phyloP scores from a whole-genome alignment of 257 asterid species.

The Solanum appendiculatum region DNA sequence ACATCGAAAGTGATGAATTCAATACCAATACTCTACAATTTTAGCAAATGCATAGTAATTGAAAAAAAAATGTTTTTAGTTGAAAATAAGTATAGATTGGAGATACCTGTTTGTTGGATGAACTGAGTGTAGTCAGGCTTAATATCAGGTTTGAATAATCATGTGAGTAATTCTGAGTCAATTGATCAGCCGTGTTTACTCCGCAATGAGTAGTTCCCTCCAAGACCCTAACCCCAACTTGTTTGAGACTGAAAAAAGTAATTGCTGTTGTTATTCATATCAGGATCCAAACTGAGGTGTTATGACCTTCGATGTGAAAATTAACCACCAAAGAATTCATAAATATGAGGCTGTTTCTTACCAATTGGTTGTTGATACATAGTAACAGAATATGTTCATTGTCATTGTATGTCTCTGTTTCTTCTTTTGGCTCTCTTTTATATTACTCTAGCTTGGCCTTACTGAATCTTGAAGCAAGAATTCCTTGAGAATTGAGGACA shows the following conservation, averaged over 20 bases:
- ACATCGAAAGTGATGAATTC: background rate
- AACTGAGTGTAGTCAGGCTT: background rate
- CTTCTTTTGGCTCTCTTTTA: background rate
- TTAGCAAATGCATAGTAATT: background rate
- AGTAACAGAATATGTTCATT: no score
- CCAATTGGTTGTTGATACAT: background rate
- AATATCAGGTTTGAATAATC: no score
- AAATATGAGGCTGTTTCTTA: background rate
- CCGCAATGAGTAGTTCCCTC: background rate
- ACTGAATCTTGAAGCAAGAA: background rate
- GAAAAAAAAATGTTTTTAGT: background rate
- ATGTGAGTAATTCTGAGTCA: no score
- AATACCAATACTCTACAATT: background rate
- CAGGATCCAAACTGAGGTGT: no score
- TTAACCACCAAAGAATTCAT: background rate
- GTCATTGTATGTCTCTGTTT: background rate
- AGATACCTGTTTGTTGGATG: background rate
- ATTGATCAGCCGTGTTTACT: no score
- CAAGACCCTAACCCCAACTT: no score
- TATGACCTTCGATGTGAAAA: no score
- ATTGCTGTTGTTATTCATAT: no score
- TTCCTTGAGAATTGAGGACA: background rate
- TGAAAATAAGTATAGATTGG: background rate
- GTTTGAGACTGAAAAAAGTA: no score
- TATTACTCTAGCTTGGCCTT: background rate